A percentile compares a stretch with the other conserved stretches of the same genome.
Conservation (phyloP, 495 filamentous ascomycete species). For the Xylaria intraflava region DNA sequence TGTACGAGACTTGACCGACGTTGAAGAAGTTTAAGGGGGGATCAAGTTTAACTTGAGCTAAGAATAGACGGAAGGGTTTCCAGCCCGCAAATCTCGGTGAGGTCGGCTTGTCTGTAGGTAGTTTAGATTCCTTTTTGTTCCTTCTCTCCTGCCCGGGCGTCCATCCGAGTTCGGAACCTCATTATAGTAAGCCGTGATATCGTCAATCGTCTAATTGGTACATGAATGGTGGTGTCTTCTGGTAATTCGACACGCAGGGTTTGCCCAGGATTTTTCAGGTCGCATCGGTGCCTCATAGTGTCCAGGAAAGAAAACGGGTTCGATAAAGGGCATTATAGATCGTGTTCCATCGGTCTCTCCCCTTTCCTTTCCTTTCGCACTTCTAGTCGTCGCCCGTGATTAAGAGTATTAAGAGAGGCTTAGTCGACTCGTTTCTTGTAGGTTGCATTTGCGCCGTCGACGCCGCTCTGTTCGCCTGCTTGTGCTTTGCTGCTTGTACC, state of each 20-base stretch:
- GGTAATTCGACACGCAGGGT: neutral
- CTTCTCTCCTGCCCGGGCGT: neutral
- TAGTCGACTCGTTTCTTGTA: conserved; percentile 37
- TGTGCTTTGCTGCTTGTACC: conserved; percentile 23
- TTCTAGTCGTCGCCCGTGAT: conserved; percentile 11
- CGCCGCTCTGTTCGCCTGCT: conserved; percentile 18
- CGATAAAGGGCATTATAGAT: conserved; percentile 19
- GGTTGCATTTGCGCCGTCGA: conserved; percentile 15
- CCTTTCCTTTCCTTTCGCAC: conserved; percentile 14
- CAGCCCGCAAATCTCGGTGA: neutral
- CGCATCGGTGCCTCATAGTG: neutral
- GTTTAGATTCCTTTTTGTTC: neutral
- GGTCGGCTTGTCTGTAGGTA: neutral
- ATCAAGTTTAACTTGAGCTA: no score
- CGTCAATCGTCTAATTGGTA: conserved; percentile 14
- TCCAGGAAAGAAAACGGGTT: conserved; percentile 6
- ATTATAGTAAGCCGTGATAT: conserved; percentile 11
- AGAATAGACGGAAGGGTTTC: neutral
- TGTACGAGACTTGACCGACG: neutral
- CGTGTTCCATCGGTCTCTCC: conserved; percentile 1
- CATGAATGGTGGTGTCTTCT: conserved; percentile 4
- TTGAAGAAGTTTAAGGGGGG: neutral
- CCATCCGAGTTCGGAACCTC: neutral
- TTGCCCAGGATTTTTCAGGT: conserved; percentile 1
- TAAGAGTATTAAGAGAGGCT: neutral